Evolutionary conservation across 2,329 filamentous ascomycete genomes (phyloP), one percentile per base, ranked within the genome.

Genomic region (Colletotrichum gloeosporioides): DNA sequence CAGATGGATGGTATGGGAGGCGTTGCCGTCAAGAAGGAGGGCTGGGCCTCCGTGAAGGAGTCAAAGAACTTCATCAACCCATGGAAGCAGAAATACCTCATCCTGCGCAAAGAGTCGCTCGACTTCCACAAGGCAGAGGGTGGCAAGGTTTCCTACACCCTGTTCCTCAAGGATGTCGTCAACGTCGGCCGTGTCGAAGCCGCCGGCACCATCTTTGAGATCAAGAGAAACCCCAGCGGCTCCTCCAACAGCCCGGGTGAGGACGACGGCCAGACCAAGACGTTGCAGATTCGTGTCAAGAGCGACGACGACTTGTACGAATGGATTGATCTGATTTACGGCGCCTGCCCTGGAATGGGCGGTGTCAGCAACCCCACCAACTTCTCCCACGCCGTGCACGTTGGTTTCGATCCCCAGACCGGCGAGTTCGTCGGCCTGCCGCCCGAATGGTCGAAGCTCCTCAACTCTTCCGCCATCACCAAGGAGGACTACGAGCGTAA

Each of bases 401-500:
- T 99, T 79, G 97, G 97, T 76, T 99, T 99, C 83, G 97, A 99
- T 83, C 96, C 96, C 31, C 94, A 96, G 81, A 98, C 95, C 4
- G 97, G 97, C 78, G 96, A 97, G 80, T 99, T 99, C 82, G 95
- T 98, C 64, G 97, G 97, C 53, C 86, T 99, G 79, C 97, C 97
- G 2, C 93, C 95, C 7, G 97, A 99, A 88, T 99, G 97, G 97
- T 97, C 98, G 82, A 98, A 98, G 85, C 90, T 99, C 68, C 90
- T 99, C 79, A 99, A 97, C 82, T 96, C 96, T 10, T 99, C 97
- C 4, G 97, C 97, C 75, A 97, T 99, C 82, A 99, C 97, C 76
- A 98, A 98, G 86, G 97, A 99, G 82, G 97, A 99, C 84, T 99
- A 99, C 86, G 95, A 98, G 86, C 96, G 97, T 82, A 98, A 99